Conservation (phyloP, 2,329 filamentous ascomycete genomes). For the Aureobasidium pullulans region DNA sequence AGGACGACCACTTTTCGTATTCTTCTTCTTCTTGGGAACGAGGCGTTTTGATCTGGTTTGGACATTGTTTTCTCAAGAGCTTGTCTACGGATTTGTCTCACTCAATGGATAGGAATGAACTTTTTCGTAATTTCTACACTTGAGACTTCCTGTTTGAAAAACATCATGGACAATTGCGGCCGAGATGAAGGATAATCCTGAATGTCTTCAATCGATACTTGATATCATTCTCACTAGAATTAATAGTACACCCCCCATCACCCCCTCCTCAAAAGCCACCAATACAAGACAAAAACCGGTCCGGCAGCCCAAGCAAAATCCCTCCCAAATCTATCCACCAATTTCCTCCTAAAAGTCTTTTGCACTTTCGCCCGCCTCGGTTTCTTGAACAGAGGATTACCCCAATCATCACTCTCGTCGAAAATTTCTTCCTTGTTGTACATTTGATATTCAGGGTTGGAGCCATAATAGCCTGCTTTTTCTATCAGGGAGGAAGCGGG, state of each 20-base stretch:
- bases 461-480: conserved; percentile 35
- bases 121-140: too few species aligned
- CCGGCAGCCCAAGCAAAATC: conserved; percentile 56
- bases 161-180: too few species aligned
- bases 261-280: conserved; percentile 51
- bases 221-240: too few species aligned
- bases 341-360: conserved; percentile 37
- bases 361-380: conserved; percentile 22
- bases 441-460: conserved; percentile 7
- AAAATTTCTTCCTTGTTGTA: conserved; percentile 23
- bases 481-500: conserved; percentile 31
- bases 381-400: conserved; percentile 24
- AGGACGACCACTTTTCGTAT: neutral
- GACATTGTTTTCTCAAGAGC: neutral
- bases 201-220: too few species aligned
- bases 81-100: too few species aligned
- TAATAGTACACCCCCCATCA: too few species aligned
- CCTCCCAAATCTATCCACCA: conserved; percentile 54
- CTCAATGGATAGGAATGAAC: too few species aligned
- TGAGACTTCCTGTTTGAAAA: too few species aligned
- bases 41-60: neutral
- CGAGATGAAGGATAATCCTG: too few species aligned
- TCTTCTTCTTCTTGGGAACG: neutral
- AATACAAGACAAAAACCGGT: conserved; percentile 59
- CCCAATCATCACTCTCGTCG: conserved; percentile 23